phyloP scores from a whole-genome alignment of 257 asterid species.

The Ophiorrhiza pumila region DNA sequence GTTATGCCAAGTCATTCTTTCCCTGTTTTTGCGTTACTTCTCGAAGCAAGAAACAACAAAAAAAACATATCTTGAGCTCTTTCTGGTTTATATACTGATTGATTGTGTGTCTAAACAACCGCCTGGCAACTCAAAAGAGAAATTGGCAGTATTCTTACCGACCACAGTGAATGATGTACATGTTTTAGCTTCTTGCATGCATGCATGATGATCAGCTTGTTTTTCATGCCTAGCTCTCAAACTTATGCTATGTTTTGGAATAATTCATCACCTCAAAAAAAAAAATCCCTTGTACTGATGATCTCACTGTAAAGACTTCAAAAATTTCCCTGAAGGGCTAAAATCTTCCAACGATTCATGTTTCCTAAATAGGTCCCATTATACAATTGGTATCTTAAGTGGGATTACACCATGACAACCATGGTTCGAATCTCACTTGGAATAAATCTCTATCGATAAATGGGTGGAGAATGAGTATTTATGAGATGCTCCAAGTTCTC shows the following conservation, averaged over 20 bases:
- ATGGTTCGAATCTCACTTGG: too few species aligned
- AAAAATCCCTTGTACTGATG: not conserved
- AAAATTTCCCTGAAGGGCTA: not conserved
- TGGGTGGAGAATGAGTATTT: too few species aligned
- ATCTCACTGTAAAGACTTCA: too few species aligned
- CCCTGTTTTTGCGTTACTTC: not conserved
- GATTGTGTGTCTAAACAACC: not conserved
- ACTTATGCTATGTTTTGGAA: too few species aligned
- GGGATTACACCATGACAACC: too few species aligned
- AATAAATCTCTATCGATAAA: too few species aligned
- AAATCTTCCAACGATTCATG: constrained; percentile 2
- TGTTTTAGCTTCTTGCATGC: not conserved
- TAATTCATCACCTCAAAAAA: not conserved
- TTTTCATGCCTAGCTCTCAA: not conserved
- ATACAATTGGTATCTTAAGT: too few species aligned
- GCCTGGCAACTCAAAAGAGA: not conserved
- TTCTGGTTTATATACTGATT: not conserved
- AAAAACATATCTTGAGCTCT: constrained; percentile 9
- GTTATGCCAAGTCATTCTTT: constrained; percentile 3
- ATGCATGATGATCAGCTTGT: not conserved
- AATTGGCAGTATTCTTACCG: constrained; percentile 3
- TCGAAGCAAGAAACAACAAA: not conserved
- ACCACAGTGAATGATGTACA: not conserved
- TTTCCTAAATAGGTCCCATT: constrained; percentile 4
- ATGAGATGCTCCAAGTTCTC: too few species aligned